These are phyloP conservation scores for Cercospora nicotianae DNA, from an alignment of 2,329 filamentous ascomycete genomes.

Conservation along the genomic window DNA sequence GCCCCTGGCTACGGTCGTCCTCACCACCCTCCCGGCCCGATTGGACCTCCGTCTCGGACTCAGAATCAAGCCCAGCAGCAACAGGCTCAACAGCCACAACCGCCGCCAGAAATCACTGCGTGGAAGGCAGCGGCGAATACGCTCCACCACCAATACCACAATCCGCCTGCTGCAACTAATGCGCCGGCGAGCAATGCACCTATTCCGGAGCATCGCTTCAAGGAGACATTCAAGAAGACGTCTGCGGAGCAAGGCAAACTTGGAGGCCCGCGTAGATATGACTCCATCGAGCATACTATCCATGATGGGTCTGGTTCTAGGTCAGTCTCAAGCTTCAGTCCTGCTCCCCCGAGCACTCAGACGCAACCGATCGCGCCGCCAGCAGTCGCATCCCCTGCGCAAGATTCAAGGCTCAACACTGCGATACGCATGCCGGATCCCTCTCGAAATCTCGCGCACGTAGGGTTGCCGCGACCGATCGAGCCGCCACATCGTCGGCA, in stretches of 20 bases:
- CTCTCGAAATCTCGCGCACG: constrained; percentile 35
- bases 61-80: constrained; percentile 27
- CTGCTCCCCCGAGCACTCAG: constrained; percentile 38
- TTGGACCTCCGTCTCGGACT: constrained; percentile 38
- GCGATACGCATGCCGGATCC: constrained; percentile 37
- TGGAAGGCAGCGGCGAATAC: constrained; percentile 34
- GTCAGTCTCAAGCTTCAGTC: constrained; percentile 27
- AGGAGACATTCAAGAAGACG: constrained; percentile 42
- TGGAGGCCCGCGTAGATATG: constrained; percentile 34
- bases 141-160: constrained; percentile 31
- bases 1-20: constrained; percentile 35
- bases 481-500: constrained; percentile 27
- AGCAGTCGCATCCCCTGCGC: constrained; percentile 30
- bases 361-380: constrained; percentile 37
- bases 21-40: constrained; percentile 37
- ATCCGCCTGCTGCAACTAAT: constrained; percentile 24
- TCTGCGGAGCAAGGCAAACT: constrained; percentile 29
- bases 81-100: constrained; percentile 22
- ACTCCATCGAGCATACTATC: constrained; percentile 33
- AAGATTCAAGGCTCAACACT: constrained; percentile 32
- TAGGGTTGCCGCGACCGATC: constrained; percentile 31
- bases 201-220: constrained; percentile 28
- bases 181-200: constrained; percentile 10
- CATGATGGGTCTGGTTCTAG: constrained; percentile 35
- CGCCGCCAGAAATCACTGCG: constrained; percentile 24